Base-by-base conservation (phyloP, 495 filamentous ascomycete species). In the Penicillium parvum region DNA sequence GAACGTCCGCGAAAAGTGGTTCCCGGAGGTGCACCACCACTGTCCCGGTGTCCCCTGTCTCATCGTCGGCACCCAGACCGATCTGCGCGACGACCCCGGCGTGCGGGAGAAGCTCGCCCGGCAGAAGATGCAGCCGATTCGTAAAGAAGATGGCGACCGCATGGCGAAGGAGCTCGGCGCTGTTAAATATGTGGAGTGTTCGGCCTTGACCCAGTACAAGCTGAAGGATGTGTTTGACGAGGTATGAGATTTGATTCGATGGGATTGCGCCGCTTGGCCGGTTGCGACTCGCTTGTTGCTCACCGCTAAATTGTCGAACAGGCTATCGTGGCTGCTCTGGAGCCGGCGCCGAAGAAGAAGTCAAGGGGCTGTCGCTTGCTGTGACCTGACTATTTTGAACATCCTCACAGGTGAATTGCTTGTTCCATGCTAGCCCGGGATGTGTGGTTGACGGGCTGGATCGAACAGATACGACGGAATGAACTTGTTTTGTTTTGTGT, bases 141-240 rank as follows among this genome's bases (percentile, higher is more conserved):
- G 79, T 47, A 88, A 85, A 65, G 89, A 95, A 63, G 89, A 96
- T 52, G 92, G 94, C 21, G 94, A 97, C 61, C 73, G 81, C 47
- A 96, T 98, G 86, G 94, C 94, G 0, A 95, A 88, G 73, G 91
- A 97, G 37, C 71, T 98, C 9, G 88, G 88, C 32, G 92, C 92
- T 5, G 90, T 98, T 43, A 96, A 96, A 73, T 98, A 97, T 49
- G 92, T 98, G 37, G 92, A 98, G 71, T 98, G 92, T 71, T 95
- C 89, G 58, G 92, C 92, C 22, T 69, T 98, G 66, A 98, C 92
- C 26, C 92, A 98, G 73, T 95, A 90, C 68, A 96, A 96, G 69
- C 73, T 98, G 40, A 98, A 98, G 76, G 94, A 98, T 63, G 92
- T 98, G 19, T 98, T 98, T 66, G 92, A 98, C 53, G 92, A 98